Base-by-base conservation (phyloP, 345 rosid genomes). In the Lenwebbia sp. region DNA sequence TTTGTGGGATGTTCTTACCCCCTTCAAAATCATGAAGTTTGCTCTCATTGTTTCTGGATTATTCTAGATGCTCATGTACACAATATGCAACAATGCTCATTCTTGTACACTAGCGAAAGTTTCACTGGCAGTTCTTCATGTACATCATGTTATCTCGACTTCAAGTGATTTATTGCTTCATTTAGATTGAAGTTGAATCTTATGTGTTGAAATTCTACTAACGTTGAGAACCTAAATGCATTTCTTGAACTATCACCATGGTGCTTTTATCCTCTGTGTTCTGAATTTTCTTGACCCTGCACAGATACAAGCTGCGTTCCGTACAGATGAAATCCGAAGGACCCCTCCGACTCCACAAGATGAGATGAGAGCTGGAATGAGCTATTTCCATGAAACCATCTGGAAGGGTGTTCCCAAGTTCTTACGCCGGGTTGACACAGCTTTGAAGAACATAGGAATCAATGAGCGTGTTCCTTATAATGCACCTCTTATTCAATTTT, bases 351-450 rank as follows among this genome's bases (percentile, higher is more conserved):
- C 99, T 60, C 99, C 99, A 0, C 99, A 98, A 90, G 99, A 98
- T 93, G 99, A 98, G 86, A 98, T 96, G 99, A 94, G 99, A 87
- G 98, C 96, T 30, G 99, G 99, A 88, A 96, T 97, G 99, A 97
- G 99, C 87, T 97, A 97, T 90, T 97, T 97, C 92, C 99, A 96
- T 57, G 99, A 97, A 92, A 97, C 99, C 76, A 93, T 97, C 82
- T 97, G 99, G 99, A 95, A 98, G 83, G 99, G 99, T 85, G 99
- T 98, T 56, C 99, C 99, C 5, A 96, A 94, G 89, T 98, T 98
- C 92, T 93, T 98, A 90, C 99, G 99, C 10, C 98, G 99, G 52
- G 93, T 98, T 87, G 99, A 98, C 91, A 98, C 99, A 11, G 99
- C 98, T 88, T 92, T 98, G 91, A 96, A 96, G 90, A 98, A 95